Percentiles rank a stretch among this genome's conserved stretches.
phyloP scores from a whole-genome alignment of 2,329 filamentous ascomycete genomes.

The Neonectria neomacrospora region DNA sequence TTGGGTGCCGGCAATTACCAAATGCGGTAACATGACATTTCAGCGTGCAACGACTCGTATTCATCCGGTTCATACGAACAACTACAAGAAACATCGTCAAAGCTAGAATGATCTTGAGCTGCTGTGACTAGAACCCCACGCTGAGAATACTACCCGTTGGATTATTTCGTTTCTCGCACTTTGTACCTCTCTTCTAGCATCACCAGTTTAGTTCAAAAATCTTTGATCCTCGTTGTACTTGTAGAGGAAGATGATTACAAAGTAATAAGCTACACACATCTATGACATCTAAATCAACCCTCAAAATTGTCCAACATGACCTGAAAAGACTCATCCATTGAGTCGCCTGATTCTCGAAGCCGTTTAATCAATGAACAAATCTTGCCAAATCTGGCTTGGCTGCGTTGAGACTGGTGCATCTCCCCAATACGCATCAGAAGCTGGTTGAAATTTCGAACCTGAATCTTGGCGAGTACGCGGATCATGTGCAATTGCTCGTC shows the following conservation, averaged over 20 bases:
- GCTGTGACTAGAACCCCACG: no score
- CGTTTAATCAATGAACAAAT: conserved; percentile 14
- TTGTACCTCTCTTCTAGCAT: no score
- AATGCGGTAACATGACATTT: background rate
- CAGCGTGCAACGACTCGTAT: background rate
- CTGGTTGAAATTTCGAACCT: conserved; percentile 40
- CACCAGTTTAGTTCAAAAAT: no score
- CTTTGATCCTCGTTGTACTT: no score
- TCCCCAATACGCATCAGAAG: conserved; percentile 35
- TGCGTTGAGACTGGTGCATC: conserved; percentile 18
- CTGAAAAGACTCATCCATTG: conserved; percentile 24
- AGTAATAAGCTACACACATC: no score
- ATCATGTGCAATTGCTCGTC: conserved; percentile 48
- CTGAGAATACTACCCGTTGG: no score
- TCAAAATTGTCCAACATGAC: conserved; percentile 21
- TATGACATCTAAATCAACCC: background rate
- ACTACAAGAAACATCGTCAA: background rate
- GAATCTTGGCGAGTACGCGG: conserved; percentile 40
- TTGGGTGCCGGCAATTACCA: background rate
- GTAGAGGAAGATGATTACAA: no score
- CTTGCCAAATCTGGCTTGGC: conserved; percentile 18
- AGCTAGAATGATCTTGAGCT: background rate
- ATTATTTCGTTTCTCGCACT: no score
- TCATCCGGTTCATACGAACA: no score
- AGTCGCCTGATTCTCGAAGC: conserved; percentile 7